Conservation (phyloP, 176 grass and related monocot genomes). For the Olyra latifolia region DNA sequence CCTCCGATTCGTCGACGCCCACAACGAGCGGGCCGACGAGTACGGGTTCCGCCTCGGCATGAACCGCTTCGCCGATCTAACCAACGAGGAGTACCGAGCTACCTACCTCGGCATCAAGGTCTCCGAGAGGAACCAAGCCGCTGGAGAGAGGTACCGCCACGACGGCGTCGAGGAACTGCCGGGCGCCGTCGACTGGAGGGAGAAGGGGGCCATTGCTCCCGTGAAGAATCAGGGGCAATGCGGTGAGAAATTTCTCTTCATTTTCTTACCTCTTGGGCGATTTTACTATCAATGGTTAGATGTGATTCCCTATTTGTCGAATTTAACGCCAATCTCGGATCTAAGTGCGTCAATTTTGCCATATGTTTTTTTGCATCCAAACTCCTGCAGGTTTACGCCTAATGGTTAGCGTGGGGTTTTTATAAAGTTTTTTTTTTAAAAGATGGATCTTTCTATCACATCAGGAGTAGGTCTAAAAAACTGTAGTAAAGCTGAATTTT, state of each 20-base stretch:
- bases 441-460: not conserved
- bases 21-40: slow-evolving; percentile 51
- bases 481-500: not conserved
- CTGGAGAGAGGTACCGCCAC: slow-evolving; percentile 30
- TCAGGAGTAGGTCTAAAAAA: not conserved
- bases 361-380: not conserved
- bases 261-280: not conserved
- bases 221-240: slow-evolving; percentile 85
- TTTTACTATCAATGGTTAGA: not conserved
- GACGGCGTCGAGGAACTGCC: slow-evolving; percentile 43
- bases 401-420: not conserved
- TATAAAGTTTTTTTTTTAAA: not conserved
- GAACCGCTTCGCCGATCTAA: slow-evolving; percentile 80
- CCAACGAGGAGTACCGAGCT: slow-evolving; percentile 67
- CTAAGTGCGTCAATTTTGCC: not conserved
- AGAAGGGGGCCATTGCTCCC: slow-evolving; percentile 59
- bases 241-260: slow-evolving; percentile 38
- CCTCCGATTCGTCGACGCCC: slow-evolving; percentile 74
- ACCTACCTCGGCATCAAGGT: slow-evolving; percentile 49
- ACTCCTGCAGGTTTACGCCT: not conserved
- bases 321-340: slow-evolving; percentile 9
- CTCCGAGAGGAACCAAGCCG: not conserved
- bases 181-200: slow-evolving; percentile 73
- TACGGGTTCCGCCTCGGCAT: slow-evolving; percentile 55
- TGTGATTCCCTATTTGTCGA: not conserved